These are phyloP conservation scores for Populus hybrid DNA, from an alignment of 441 rosid genomes.

Conservation along the genomic window DNA sequence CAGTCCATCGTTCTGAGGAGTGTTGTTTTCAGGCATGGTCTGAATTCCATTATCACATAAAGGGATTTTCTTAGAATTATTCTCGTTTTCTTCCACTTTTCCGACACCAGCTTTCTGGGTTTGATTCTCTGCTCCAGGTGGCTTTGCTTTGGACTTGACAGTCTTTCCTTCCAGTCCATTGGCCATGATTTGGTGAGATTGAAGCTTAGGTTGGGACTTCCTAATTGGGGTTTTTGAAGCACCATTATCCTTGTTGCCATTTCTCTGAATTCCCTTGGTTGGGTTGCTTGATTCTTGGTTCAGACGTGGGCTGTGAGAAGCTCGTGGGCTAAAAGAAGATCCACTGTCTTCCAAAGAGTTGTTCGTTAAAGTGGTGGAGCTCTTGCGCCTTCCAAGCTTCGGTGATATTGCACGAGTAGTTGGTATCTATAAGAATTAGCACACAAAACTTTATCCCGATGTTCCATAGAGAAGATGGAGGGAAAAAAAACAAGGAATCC, in stretches of 20 bases:
- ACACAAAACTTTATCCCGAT: neutral
- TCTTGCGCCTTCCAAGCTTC: conserved; percentile 86
- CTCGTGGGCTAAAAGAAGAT: conserved; percentile 16
- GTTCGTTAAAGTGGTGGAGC: conserved; percentile 29
- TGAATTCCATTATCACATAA: conserved; percentile 17
- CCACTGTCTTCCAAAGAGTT: conserved; percentile 35
- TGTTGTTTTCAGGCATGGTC: conserved; percentile 11
- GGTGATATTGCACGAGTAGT: conserved; percentile 81
- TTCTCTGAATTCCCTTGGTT: conserved; percentile 36
- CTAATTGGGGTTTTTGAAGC: conserved; percentile 39
- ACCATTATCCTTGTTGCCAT: conserved; percentile 24
- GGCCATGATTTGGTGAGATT: conserved; percentile 22
- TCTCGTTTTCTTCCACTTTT: conserved; percentile 31
- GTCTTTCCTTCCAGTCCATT: conserved; percentile 24
- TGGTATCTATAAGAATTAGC: conserved; percentile 54
- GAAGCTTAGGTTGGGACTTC: conserved; percentile 45
- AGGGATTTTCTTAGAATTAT: conserved; percentile 17
- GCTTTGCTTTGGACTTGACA: conserved; percentile 40
- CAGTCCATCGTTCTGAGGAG: conserved; percentile 29
- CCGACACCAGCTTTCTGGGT: conserved; percentile 15
- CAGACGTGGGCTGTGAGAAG: conserved; percentile 28
- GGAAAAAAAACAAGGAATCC: neutral
- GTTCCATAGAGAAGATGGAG: neutral
- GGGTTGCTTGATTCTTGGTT: conserved; percentile 31
- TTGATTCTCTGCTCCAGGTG: conserved; percentile 21